phyloP scores from a whole-genome alignment of 108 stramenopile species.

The Cylindrotheca closterium region DNA sequence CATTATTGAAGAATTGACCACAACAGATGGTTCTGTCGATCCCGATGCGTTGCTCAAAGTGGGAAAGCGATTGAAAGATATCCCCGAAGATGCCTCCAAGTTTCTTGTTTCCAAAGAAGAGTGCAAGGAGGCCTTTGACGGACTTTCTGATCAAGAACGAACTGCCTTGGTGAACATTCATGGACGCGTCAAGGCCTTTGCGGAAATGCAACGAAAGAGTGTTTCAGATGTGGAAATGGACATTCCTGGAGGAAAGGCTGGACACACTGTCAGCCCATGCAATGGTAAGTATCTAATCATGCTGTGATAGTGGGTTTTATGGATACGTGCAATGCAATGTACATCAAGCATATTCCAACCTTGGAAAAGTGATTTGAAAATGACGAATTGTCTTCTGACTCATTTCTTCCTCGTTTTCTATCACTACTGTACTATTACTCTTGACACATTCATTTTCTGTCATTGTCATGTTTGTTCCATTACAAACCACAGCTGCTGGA shows the following conservation, averaged over 20 bases:
- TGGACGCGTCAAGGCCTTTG: conserved; percentile 85
- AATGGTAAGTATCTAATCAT: conserved; percentile 39
- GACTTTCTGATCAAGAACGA: conserved; percentile 49
- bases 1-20: conserved; percentile 64
- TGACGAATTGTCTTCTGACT: no score
- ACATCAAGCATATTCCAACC: neutral
- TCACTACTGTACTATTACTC: conserved; percentile 2
- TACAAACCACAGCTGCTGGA: conserved; percentile 94
- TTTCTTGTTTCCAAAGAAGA: conserved; percentile 53
- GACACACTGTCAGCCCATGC: conserved; percentile 94
- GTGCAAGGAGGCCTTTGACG: conserved; percentile 73
- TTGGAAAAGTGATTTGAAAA: neutral
- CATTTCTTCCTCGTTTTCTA: neutral
- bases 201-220: conserved; percentile 84
- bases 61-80: conserved; percentile 69
- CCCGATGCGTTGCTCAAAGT: conserved; percentile 51
- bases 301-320: neutral
- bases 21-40: conserved; percentile 25
- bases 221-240: conserved; percentile 82
- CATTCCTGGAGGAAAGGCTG: conserved; percentile 96
- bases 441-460: conserved; percentile 1
- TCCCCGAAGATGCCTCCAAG: conserved; percentile 34
- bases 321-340: neutral
- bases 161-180: conserved; percentile 77
- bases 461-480: no score